A percentile compares a stretch with the other conserved stretches of the same genome.
Evolutionary conservation across 2,329 filamentous ascomycete genomes (phyloP).

Genomic region (Colletotrichum tabaci): DNA sequence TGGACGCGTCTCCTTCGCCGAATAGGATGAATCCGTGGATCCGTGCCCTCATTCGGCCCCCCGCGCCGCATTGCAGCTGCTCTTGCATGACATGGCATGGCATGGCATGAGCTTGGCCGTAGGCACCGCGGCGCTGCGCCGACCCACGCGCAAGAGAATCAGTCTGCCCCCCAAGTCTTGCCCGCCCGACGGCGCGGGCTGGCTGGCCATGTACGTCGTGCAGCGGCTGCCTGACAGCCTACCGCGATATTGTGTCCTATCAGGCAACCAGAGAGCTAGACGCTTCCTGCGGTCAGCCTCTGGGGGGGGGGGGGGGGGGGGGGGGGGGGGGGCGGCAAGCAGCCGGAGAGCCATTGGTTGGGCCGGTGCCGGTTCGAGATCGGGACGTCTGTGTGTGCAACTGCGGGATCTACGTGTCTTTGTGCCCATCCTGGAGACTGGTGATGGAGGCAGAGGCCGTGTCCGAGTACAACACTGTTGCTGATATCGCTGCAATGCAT

Average conservation of each 20-base stretch:
- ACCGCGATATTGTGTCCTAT: neutral
- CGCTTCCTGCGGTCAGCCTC: constrained; percentile 10
- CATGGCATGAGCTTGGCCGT: neutral
- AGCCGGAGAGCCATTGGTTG: neutral
- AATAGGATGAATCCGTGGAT: constrained; percentile 2
- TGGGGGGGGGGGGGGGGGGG: too few relatives aligned
- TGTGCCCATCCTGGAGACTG: too few relatives aligned
- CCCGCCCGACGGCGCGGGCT: neutral
- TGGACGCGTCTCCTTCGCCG: neutral
- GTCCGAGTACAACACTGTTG: too few relatives aligned
- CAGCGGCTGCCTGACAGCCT: constrained; percentile 10
- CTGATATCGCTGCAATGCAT: too few relatives aligned
- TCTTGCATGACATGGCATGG: neutral
- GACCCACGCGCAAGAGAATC: neutral
- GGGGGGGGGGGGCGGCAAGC: too few relatives aligned
- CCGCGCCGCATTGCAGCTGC: constrained; percentile 17
- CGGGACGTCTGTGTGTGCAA: too few relatives aligned
- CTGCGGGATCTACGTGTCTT: too few relatives aligned
- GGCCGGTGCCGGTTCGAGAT: too few relatives aligned
- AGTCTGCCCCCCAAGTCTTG: neutral
- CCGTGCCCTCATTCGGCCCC: neutral
- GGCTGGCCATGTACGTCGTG: neutral
- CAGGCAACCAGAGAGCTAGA: neutral
- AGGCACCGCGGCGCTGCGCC: constrained; percentile 8
- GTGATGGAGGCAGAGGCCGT: too few relatives aligned